A percentile compares a stretch with the other conserved stretches of the same genome.
These are phyloP conservation scores for Asterella californica DNA, from an alignment of 225 moss, liverwort and hornwort species.

Conservation along the genomic window DNA sequence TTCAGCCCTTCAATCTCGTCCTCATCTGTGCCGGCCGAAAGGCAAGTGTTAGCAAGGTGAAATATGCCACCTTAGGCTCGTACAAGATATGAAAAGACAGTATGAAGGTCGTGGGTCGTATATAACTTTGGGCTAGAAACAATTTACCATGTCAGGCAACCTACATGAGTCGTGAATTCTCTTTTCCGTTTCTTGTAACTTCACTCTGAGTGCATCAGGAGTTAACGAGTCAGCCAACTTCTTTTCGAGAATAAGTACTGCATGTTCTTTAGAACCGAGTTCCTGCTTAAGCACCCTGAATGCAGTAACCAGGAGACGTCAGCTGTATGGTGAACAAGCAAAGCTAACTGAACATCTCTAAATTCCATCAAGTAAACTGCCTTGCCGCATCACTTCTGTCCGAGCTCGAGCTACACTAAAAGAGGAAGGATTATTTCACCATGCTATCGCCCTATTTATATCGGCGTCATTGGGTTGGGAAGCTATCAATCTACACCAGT, in stretches of 20 bases:
- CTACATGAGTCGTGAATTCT: constrained; percentile 16
- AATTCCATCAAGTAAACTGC: background rate
- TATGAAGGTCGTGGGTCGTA: background rate
- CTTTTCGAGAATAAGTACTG: constrained; percentile 14
- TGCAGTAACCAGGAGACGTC: background rate
- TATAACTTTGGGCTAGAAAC: background rate
- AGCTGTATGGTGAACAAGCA: background rate
- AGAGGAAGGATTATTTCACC: background rate
- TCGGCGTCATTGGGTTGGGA: background rate
- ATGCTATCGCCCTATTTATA: background rate
- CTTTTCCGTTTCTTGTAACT: constrained; percentile 5
- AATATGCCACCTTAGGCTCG: background rate
- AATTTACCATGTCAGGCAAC: background rate
- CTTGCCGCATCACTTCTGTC: background rate
- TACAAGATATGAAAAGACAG: background rate
- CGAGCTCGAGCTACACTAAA: background rate
- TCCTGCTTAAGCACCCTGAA: constrained; percentile 21
- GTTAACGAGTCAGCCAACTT: constrained; percentile 12
- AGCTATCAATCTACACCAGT: background rate
- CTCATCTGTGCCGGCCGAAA: constrained; percentile 11
- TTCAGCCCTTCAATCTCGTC: constrained; percentile 13
- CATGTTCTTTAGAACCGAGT: background rate
- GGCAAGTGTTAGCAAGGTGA: background rate
- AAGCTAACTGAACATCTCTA: background rate
- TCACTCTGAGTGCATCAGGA: constrained; percentile 11